Evolutionary conservation across 257 asterid species (phyloP).

Genomic region (Ligustrum vulgare): DNA sequence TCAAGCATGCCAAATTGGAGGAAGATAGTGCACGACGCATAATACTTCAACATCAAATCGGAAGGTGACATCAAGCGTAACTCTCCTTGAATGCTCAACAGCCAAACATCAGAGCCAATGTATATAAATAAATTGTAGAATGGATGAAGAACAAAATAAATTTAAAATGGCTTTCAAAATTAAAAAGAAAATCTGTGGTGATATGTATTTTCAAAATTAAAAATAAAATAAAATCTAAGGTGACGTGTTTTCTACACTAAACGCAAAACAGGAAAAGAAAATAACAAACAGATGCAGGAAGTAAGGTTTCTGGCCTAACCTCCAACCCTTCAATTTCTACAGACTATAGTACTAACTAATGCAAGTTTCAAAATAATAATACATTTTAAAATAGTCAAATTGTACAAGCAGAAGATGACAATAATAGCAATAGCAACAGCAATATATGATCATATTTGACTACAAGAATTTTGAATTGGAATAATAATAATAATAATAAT

Average conservation of each 20-base stretch:
- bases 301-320: neutral
- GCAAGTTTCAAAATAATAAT: slow-evolving; percentile 1
- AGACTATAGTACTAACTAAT: neutral
- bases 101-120: slow-evolving; percentile 50
- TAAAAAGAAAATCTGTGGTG: neutral
- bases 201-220: neutral
- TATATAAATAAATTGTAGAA: slow-evolving; percentile 27
- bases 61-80: slow-evolving; percentile 8
- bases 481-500: neutral
- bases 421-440: neutral
- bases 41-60: neutral
- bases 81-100: slow-evolving; percentile 11
- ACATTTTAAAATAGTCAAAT: neutral
- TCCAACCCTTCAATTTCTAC: neutral
- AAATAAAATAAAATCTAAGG: neutral
- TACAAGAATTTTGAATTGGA: neutral
- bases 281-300: neutral
- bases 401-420: neutral
- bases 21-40: neutral
- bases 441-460: neutral
- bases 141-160: neutral
- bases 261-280: neutral
- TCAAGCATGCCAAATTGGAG: neutral
- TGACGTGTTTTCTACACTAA: neutral
- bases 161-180: neutral